Evolutionary conservation across 2,329 filamentous ascomycete genomes (phyloP), one percentile per base, ranked within the genome.

Genomic region (Fragosphaeria purpurea): DNA sequence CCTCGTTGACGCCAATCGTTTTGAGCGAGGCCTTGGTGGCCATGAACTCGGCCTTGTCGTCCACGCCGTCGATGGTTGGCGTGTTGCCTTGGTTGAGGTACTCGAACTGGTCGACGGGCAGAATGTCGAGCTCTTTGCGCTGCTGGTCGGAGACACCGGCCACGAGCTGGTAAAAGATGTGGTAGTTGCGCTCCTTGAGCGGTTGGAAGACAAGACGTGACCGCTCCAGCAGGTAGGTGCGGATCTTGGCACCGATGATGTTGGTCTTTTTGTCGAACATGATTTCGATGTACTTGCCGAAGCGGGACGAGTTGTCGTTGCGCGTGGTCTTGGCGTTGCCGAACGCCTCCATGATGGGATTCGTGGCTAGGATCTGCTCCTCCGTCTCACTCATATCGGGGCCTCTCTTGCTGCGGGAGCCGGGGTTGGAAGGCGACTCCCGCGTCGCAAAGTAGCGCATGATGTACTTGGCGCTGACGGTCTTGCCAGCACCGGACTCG

Each of bases 221-320:
- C 54, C 93, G 86, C 68, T 98, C 93, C 43, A 98, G 75, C 58
- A 98, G 75, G 64, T 98, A 98, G 50, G 90, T 96, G 60, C 93
- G 80, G 64, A 98, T 98, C 73, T 94, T 94, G 51, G 93, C 93
- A 59, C 93, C 93, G 63, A 97, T 96, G 61, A 98, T 98, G 66
- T 94, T 93, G 55, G 88, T 95, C 62, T 85, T 80, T 56, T 88
- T 81, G 70, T 97, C 90, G 68, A 98, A 98, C 88, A 97, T 91
- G 65, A 98, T 98, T 72, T 98, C 93, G 61, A 98, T 97, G 68
- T 98, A 98, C 76, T 98, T 98, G 67, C 93, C 93, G 69, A 98
- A 98, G 63, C 93, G 82, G 41, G 93, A 98, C 43, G 93, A 98
- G 71, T 98, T 98, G 71, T 98, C 93, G 72, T 98, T 98, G 66